These are phyloP conservation scores for Kwoniella sp. DNA, from an alignment of 768 basidiomycete species.

Conservation along the genomic window DNA sequence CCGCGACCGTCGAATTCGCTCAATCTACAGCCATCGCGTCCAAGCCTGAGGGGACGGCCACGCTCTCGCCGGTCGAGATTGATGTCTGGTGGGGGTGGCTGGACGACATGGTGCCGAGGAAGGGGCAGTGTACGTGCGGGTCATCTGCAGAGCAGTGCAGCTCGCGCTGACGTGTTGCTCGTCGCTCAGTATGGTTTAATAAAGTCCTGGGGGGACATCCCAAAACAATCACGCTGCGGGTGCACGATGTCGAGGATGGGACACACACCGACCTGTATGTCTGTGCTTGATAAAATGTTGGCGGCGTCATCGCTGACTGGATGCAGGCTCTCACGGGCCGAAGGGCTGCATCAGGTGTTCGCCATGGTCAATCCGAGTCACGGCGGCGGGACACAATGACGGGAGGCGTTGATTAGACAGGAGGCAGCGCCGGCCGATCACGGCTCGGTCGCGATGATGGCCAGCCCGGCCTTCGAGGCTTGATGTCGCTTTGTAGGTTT, in stretches of 20 bases:
- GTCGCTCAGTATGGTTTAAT: constrained; percentile 27
- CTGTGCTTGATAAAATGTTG: no score
- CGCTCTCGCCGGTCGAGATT: constrained; percentile 13
- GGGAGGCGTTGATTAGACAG: no score
- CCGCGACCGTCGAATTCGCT: constrained; percentile 11
- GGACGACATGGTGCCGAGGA: constrained; percentile 38
- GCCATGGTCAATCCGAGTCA: constrained; percentile 21
- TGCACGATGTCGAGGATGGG: constrained; percentile 40
- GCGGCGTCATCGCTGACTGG: no score
- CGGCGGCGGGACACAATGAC: no score
- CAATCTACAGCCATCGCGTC: not conserved
- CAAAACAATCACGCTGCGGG: constrained; percentile 14
- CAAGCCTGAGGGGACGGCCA: not conserved
- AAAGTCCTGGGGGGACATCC: constrained; percentile 14
- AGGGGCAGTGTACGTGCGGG: constrained; percentile 35
- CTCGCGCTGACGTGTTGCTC: not conserved
- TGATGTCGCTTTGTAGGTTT: no score
- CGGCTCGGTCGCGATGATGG: no score
- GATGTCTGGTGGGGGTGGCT: constrained; percentile 43
- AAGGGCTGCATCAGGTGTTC: constrained; percentile 33
- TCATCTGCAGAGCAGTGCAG: constrained; percentile 11
- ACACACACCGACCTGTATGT: constrained; percentile 44
- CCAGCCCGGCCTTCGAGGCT: no score
- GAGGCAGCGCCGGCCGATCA: no score
- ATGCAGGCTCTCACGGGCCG: constrained; percentile 22